Conservation (phyloP, 306 rosid genomes). For the Ceratonia siliqua region DNA sequence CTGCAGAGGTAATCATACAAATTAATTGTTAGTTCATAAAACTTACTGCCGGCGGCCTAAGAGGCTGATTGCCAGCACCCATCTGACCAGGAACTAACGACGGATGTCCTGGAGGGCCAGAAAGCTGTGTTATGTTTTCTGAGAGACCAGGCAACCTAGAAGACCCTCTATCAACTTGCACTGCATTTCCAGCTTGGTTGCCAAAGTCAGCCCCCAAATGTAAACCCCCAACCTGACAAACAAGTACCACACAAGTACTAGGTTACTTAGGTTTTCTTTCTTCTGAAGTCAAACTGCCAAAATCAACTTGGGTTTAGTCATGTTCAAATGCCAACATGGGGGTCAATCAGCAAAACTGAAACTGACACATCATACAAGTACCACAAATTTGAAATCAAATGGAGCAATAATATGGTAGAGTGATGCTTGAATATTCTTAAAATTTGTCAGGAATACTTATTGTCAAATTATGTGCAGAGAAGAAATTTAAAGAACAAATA, state of each 20-base stretch:
- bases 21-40: slow-evolving; percentile 3
- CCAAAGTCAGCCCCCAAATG: slow-evolving; percentile 49
- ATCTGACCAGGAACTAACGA: slow-evolving; percentile 51
- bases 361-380: slow-evolving; percentile 6
- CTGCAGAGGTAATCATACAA: background rate
- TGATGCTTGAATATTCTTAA: background rate
- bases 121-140: slow-evolving; percentile 61
- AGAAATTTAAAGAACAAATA: background rate
- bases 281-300: slow-evolving; percentile 1
- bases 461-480: background rate
- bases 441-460: background rate
- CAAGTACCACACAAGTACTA: background rate
- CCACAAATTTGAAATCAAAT: background rate
- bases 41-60: slow-evolving; percentile 57
- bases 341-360: background rate
- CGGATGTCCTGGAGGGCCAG: slow-evolving; percentile 60
- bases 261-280: background rate
- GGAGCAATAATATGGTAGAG: background rate
- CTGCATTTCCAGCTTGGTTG: slow-evolving; percentile 53
- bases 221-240: slow-evolving; percentile 49
- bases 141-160: slow-evolving; percentile 62
- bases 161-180: slow-evolving; percentile 63
- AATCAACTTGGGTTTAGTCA: slow-evolving; percentile 7
- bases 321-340: background rate
- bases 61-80: slow-evolving; percentile 63